A percentile compares a stretch with the other conserved stretches of the same genome.
These are phyloP conservation scores for Hygrocybe coccinea DNA, from an alignment of 768 basidiomycete genomes.

Conservation along the genomic window DNA sequence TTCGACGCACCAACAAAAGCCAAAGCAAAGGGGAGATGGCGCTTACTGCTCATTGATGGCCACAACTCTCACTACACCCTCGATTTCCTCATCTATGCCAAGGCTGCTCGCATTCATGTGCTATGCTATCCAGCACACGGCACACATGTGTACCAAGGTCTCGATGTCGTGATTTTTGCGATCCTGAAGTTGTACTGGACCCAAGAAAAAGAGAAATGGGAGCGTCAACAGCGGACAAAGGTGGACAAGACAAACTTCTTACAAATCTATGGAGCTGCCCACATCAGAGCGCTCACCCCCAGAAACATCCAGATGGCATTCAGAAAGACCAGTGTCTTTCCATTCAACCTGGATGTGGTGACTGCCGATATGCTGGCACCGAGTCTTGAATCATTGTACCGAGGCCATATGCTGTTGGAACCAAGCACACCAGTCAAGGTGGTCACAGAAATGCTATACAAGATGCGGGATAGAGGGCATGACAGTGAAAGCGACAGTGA, in stretches of 20 bases:
- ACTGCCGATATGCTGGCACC: slow-evolving; percentile 23
- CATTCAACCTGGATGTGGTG: slow-evolving; percentile 19
- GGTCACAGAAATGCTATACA: slow-evolving; percentile 15
- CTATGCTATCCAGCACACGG: slow-evolving; percentile 29
- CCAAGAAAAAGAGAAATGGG: slow-evolving; percentile 13
- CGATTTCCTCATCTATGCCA: slow-evolving; percentile 26
- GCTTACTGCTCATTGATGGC: slow-evolving; percentile 36
- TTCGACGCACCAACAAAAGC: slow-evolving; percentile 30
- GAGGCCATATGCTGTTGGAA: slow-evolving; percentile 15
- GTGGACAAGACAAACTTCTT: slow-evolving; percentile 31
- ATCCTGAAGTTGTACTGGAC: slow-evolving; percentile 14
- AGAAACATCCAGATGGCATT: slow-evolving; percentile 16
- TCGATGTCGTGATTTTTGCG: slow-evolving; percentile 17
- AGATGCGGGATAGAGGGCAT: slow-evolving; percentile 5
- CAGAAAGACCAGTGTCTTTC: slow-evolving; percentile 19
- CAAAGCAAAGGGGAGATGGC: slow-evolving; percentile 17
- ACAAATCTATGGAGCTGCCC: slow-evolving; percentile 14
- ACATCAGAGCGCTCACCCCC: slow-evolving; percentile 11
- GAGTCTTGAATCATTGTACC: slow-evolving; percentile 19
- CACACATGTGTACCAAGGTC: slow-evolving; percentile 22
- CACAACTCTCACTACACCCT: slow-evolving; percentile 33
- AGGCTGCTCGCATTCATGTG: slow-evolving; percentile 24
- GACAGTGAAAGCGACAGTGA: no score
- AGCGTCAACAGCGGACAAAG: slow-evolving; percentile 10
- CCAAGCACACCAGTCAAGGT: slow-evolving; percentile 22